phyloP scores from a whole-genome alignment of 306 rosid genomes.

The Vigna reflexopilosa region DNA sequence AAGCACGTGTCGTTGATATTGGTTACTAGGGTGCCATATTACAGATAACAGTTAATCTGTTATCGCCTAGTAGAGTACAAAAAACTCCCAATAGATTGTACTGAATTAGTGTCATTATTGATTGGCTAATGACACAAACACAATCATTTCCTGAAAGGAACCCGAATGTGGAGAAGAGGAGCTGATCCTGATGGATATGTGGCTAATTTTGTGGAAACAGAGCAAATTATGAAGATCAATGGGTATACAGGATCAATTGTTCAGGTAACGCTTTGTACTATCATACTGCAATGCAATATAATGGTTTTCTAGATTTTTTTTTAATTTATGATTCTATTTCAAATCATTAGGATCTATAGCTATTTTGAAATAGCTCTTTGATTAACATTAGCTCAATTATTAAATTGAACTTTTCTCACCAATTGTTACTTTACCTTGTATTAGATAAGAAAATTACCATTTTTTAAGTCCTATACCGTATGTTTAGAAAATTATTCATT shows the following conservation, averaged over 20 bases:
- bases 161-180: slow-evolving; percentile 97
- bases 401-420: background rate
- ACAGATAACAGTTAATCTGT: background rate
- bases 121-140: slow-evolving; percentile 4
- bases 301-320: slow-evolving; percentile 18
- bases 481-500: slow-evolving; percentile 7
- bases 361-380: slow-evolving; percentile 15
- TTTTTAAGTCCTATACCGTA: background rate
- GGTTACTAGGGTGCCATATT: background rate
- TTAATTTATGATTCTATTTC: background rate
- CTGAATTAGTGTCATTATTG: slow-evolving; percentile 11
- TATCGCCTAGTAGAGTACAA: background rate
- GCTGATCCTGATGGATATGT: slow-evolving; percentile 91
- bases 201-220: slow-evolving; percentile 85
- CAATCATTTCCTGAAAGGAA: slow-evolving; percentile 59
- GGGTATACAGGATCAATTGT: slow-evolving; percentile 79
- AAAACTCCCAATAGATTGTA: background rate
- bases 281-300: background rate
- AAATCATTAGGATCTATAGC: background rate
- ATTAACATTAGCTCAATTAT: slow-evolving; percentile 14
- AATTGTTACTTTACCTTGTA: background rate
- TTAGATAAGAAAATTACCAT: background rate
- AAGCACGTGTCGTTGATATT: background rate
- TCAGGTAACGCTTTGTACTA: slow-evolving; percentile 61
- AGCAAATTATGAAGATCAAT: slow-evolving; percentile 79